Evolutionary conservation across 768 basidiomycete species (phyloP).

Genomic region (Boletellus sp.): DNA sequence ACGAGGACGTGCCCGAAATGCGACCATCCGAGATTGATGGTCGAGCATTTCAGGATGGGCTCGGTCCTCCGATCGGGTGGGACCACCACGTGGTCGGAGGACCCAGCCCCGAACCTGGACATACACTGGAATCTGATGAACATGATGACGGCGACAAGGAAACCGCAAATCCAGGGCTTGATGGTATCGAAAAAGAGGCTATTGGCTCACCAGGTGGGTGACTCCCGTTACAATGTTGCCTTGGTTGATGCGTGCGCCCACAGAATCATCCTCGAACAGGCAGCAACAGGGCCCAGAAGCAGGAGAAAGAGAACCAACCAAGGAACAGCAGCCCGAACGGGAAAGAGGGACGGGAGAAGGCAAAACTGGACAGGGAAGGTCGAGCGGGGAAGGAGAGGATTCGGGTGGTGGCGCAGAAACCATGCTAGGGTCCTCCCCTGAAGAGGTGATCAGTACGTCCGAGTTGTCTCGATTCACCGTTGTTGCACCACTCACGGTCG

Average conservation of each 20-base stretch:
- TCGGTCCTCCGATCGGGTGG: conserved; percentile 14
- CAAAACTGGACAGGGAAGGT: not conserved
- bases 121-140: no score
- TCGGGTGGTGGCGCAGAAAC: not conserved
- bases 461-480: not conserved
- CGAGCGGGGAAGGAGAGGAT: not conserved
- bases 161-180: conserved; percentile 7
- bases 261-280: conserved; percentile 6
- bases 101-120: conserved; percentile 12
- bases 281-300: not conserved
- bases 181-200: not conserved
- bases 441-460: conserved; percentile 7
- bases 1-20: conserved; percentile 31
- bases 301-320: no score
- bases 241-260: not conserved
- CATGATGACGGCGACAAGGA: conserved; percentile 2
- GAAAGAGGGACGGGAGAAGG: not conserved
- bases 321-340: not conserved
- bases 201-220: conserved; percentile 5
- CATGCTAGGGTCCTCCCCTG: not conserved
- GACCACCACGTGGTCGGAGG: conserved; percentile 14
- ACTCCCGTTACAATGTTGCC: not conserved
- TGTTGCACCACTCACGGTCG: not conserved
- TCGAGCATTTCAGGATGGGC: conserved; percentile 27
- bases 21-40: conserved; percentile 28